Evolutionary conservation across 1,139 yeast species (phyloP).

Genomic region (Magnusiomyces tetraspermus): DNA sequence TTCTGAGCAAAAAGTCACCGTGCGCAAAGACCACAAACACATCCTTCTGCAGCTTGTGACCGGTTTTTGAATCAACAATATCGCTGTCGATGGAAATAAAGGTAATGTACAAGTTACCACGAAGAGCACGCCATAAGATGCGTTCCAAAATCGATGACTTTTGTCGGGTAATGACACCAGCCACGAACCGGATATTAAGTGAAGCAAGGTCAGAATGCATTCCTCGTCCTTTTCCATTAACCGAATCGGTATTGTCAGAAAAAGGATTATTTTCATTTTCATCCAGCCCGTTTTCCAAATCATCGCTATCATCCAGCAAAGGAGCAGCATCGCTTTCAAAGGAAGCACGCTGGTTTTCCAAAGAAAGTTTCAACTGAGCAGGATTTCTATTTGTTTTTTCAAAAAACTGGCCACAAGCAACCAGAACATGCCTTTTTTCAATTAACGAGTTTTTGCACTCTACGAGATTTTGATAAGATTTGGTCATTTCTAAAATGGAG

Average conservation of each 20-base stretch:
- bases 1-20: conserved; percentile 59
- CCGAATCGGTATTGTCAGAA: not conserved
- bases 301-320: conserved; percentile 21
- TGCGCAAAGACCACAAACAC: conserved; percentile 83
- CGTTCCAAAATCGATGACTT: conserved; percentile 68
- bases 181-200: conserved; percentile 48
- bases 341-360: conserved; percentile 25
- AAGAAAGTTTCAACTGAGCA: conserved; percentile 20
- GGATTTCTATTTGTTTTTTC: conserved; percentile 29
- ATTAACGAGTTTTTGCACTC: conserved; percentile 46
- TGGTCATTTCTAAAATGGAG: conserved; percentile 47
- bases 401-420: conserved; percentile 61
- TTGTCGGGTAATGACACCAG: conserved; percentile 74
- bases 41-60: conserved; percentile 48
- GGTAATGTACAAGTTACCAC: conserved; percentile 79
- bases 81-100: conserved; percentile 59
- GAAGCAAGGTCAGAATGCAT: conserved; percentile 4
- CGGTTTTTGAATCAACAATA: conserved; percentile 41
- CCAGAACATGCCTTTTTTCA: conserved; percentile 60
- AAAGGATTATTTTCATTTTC: not conserved
- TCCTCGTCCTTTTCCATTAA: not conserved
- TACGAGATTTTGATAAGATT: conserved; percentile 46
- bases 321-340: conserved; percentile 30
- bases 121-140: conserved; percentile 83
- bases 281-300: not conserved